Evolutionary conservation across 164 flowering plant species (phyloP).

Genomic region (Magnolia kwangsiensis): DNA sequence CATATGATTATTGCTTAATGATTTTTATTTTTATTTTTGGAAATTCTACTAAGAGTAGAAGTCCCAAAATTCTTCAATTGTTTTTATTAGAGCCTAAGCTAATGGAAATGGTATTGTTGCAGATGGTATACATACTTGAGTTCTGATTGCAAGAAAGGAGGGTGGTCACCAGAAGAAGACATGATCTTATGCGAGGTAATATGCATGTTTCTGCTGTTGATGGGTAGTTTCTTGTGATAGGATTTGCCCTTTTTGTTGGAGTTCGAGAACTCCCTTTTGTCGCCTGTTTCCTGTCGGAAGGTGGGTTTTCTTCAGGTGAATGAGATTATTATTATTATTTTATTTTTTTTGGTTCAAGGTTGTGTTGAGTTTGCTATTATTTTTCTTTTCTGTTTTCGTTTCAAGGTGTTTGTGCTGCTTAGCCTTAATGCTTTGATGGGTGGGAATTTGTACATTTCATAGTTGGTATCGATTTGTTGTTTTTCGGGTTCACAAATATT

Average conservation of each 20-base stretch:
- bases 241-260: background rate
- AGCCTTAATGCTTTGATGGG: background rate
- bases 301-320: background rate
- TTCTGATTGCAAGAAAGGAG: slow-evolving; percentile 95
- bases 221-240: background rate
- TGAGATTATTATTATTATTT: background rate
- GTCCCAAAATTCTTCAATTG: background rate
- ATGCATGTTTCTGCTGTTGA: background rate
- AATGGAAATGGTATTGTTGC: slow-evolving; percentile 21
- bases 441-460: no score
- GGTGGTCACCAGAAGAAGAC: slow-evolving; percentile 98
- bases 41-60: background rate
- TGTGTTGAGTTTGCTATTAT: background rate
- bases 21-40: background rate
- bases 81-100: slow-evolving; percentile 1
- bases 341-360: background rate
- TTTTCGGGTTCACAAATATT: background rate
- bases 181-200: slow-evolving; percentile 85
- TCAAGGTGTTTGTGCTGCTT: background rate
- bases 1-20: background rate
- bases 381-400: no score
- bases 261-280: background rate
- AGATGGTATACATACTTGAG: slow-evolving; percentile 96
- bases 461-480: background rate
- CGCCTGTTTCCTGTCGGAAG: background rate